Conservation (phyloP, 2,329 filamentous ascomycete genomes). For the Monosporascus sp. region DNA sequence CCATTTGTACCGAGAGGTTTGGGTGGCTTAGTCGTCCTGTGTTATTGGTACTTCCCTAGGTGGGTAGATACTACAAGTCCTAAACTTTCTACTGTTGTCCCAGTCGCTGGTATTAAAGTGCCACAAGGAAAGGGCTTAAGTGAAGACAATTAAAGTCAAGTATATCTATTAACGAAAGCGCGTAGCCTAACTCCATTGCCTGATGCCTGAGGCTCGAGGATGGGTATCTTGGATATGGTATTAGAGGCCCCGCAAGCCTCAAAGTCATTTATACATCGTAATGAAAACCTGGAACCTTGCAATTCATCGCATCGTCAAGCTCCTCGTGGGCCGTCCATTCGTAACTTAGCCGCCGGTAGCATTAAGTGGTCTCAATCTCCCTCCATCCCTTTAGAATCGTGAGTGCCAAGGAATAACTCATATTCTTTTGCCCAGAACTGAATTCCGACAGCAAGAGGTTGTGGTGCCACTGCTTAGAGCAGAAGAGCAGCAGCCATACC, state of each 20-base stretch:
- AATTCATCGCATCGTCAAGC: conserved; percentile 17
- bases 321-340: conserved; percentile 14
- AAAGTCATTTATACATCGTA: conserved; percentile 27
- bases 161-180: conserved; percentile 12
- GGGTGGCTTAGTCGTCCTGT: no score
- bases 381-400: conserved; percentile 14
- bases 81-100: no score
- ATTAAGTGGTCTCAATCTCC: conserved; percentile 17
- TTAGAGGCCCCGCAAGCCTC: conserved; percentile 19
- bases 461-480: conserved; percentile 13
- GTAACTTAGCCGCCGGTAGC: conserved; percentile 13
- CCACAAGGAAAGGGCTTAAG: no score
- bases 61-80: no score
- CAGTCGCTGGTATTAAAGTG: no score
- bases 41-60: no score
- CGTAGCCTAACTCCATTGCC: conserved; percentile 22
- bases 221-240: conserved; percentile 25
- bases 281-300: conserved; percentile 15
- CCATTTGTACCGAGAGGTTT: no score
- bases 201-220: conserved; percentile 18
- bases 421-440: conserved; percentile 1
- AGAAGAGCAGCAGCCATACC: conserved; percentile 21
- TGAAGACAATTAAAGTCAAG: background rate
- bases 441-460: background rate
- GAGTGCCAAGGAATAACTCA: conserved; percentile 2